Percentiles rank a stretch among this genome's conserved stretches.
These are phyloP conservation scores for Sutorius australiensis DNA, from an alignment of 768 basidiomycete genomes.

Conservation along the genomic window DNA sequence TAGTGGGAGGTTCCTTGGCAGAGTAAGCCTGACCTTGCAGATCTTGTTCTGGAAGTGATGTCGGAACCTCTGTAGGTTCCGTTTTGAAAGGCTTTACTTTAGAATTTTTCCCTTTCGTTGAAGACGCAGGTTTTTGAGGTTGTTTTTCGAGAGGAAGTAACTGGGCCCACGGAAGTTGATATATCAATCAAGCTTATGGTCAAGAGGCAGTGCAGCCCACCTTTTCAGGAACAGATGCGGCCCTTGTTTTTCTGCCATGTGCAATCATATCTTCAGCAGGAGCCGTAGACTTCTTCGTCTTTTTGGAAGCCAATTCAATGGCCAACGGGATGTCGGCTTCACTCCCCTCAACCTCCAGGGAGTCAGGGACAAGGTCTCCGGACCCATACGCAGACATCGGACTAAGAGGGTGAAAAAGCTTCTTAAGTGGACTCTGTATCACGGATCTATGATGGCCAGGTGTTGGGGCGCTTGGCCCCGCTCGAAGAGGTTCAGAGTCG, in stretches of 20 bases:
- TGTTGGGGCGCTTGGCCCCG: constrained; percentile 18
- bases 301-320: constrained; percentile 21
- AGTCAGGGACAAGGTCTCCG: constrained; percentile 28
- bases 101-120: constrained; percentile 8
- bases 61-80: constrained; percentile 45
- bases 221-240: constrained; percentile 8
- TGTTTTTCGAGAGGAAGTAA: constrained; percentile 2
- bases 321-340: constrained; percentile 46
- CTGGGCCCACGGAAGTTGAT: constrained; percentile 1
- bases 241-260: constrained; percentile 5
- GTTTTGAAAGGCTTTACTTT: constrained; percentile 12
- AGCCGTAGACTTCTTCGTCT: constrained; percentile 3
- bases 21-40: constrained; percentile 13
- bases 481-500: constrained; percentile 56
- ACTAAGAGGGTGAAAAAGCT: constrained; percentile 19
- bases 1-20: constrained; percentile 6
- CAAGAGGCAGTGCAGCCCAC: constrained; percentile 10
- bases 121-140: constrained; percentile 9
- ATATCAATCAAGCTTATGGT: background rate
- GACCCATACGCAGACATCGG: constrained; percentile 22
- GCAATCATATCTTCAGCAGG: background rate
- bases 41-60: constrained; percentile 59
- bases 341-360: constrained; percentile 29
- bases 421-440: constrained; percentile 13
- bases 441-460: constrained; percentile 2